phyloP scores from a whole-genome alignment of 2,329 filamentous ascomycete species.

The Arthrinium phaeospermum region DNA sequence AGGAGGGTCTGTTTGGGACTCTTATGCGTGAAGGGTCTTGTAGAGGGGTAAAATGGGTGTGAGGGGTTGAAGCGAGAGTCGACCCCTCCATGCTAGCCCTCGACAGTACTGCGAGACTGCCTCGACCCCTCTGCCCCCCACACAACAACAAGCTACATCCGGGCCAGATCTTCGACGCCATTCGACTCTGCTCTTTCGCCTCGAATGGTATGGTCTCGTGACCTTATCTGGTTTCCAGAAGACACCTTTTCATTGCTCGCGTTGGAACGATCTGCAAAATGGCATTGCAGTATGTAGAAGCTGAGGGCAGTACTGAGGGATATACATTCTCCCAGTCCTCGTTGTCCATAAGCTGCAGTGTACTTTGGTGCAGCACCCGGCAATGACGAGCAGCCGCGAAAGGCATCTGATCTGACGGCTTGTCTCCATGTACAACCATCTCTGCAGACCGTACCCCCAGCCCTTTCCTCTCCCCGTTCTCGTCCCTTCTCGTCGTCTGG shows the following conservation, averaged over 20 bases:
- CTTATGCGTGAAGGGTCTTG: conserved; percentile 6
- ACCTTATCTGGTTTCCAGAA: not conserved
- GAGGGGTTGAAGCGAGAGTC: not conserved
- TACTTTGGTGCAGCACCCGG: not conserved
- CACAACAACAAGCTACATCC: not conserved
- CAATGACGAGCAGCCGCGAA: not conserved
- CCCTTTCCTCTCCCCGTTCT: not conserved
- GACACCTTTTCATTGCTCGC: not conserved
- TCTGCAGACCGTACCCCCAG: not conserved
- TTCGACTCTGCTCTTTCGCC: not conserved
- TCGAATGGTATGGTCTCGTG: not conserved
- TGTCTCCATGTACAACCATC: not conserved
- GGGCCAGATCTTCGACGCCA: not conserved
- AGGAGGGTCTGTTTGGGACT: not conserved
- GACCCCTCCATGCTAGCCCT: not conserved
- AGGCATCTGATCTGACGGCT: not conserved
- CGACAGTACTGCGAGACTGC: too few relatives aligned
- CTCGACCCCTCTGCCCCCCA: not conserved
- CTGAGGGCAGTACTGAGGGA: not conserved
- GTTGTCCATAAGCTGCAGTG: not conserved
- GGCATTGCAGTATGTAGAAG: too few relatives aligned
- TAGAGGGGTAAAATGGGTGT: not conserved
- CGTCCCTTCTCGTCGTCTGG: not conserved
- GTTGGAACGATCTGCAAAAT: too few relatives aligned
- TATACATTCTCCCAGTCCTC: not conserved